phyloP scores from a whole-genome alignment of 2,329 filamentous ascomycete species.

The Endocalyx cinctus region DNA sequence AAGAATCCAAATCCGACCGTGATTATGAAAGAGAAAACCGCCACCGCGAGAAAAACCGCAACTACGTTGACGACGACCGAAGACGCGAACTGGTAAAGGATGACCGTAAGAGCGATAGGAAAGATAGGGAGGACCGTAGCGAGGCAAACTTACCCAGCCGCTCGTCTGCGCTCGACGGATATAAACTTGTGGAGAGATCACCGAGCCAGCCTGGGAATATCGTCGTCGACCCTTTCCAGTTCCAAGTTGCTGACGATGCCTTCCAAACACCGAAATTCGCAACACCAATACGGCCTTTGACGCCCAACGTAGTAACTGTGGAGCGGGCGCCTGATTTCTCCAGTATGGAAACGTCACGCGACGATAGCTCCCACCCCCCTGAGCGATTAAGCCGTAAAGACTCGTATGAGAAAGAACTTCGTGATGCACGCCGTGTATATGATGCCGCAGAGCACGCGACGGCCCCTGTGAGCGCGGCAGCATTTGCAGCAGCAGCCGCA shows the following conservation, averaged over 20 bases:
- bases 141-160: constrained; percentile 13
- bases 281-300: constrained; percentile 38
- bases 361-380: constrained; percentile 24
- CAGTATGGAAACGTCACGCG: constrained; percentile 17
- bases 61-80: constrained; percentile 25
- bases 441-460: constrained; percentile 44
- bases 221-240: constrained; percentile 55
- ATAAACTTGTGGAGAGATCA: constrained; percentile 23
- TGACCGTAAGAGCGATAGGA: constrained; percentile 19
- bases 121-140: constrained; percentile 19
- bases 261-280: constrained; percentile 40
- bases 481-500: constrained; percentile 42
- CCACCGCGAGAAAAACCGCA: constrained; percentile 20
- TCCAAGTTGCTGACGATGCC: constrained; percentile 49
- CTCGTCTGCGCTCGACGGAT: constrained; percentile 16
- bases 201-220: constrained; percentile 20
- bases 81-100: constrained; percentile 16
- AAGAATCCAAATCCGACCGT: constrained; percentile 11
- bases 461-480: constrained; percentile 42
- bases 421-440: constrained; percentile 39
- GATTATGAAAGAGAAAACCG: constrained; percentile 16
- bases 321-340: constrained; percentile 50
- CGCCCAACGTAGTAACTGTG: constrained; percentile 48
- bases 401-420: constrained; percentile 44
- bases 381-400: constrained; percentile 45